phyloP scores from a whole-genome alignment of 768 basidiomycete species.

The Xerocomus brunneocitrinus region DNA sequence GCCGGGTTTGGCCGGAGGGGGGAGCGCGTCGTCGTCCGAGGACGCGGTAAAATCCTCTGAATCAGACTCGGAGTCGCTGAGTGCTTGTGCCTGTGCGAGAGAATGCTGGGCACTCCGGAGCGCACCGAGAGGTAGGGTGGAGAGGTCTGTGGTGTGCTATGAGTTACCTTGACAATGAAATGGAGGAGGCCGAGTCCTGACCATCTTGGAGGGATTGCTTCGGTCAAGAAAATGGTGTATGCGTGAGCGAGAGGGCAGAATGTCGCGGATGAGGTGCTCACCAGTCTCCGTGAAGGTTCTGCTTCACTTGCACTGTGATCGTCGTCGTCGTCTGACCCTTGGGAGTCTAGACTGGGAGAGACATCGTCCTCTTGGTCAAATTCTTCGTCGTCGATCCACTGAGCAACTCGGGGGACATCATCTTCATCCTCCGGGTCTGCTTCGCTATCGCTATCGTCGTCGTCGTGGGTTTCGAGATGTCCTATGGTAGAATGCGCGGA shows the following conservation, averaged over 20 bases:
- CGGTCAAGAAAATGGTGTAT: background rate
- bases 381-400: conserved; percentile 54
- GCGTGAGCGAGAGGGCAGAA: background rate
- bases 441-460: conserved; percentile 28
- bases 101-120: conserved; percentile 60
- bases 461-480: too few species aligned
- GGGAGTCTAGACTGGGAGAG: conserved; percentile 8
- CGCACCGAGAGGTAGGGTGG: conserved; percentile 57
- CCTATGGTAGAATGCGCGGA: background rate
- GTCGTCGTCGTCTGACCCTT: conserved; percentile 8
- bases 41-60: conserved; percentile 15
- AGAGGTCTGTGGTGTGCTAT: conserved; percentile 42
- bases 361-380: conserved; percentile 22
- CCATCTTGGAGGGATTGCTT: conserved; percentile 30
- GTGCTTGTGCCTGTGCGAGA: conserved; percentile 40
- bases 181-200: background rate
- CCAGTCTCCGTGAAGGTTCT: conserved; percentile 14
- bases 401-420: conserved; percentile 52
- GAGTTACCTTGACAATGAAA: conserved; percentile 1
- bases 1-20: conserved; percentile 8
- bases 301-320: background rate
- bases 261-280: conserved; percentile 1
- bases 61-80: conserved; percentile 38
- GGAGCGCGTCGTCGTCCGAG: conserved; percentile 10
- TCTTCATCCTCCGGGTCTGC: conserved; percentile 4